phyloP scores from a whole-genome alignment of 2,329 filamentous ascomycete genomes.

The Fusarium denticulatum region DNA sequence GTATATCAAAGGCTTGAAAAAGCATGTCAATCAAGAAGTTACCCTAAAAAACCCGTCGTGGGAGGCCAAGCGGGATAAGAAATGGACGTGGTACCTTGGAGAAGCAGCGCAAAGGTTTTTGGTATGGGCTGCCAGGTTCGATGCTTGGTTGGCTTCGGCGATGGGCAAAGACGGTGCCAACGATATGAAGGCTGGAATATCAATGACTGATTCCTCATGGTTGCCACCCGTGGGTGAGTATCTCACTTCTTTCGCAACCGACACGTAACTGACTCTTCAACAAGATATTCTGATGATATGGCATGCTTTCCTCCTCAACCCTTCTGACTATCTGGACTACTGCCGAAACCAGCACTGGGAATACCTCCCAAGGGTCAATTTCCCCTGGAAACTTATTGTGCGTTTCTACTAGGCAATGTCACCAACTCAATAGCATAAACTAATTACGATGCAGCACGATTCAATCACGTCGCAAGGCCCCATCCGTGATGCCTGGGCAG shows the following conservation, averaged over 20 bases:
- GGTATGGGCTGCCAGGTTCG: slow-evolving; percentile 24
- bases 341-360: slow-evolving; percentile 1
- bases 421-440: not conserved
- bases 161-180: not conserved
- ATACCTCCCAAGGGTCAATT: slow-evolving; percentile 7
- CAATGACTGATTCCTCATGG: not conserved
- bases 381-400: slow-evolving; percentile 32
- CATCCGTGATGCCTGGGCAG: slow-evolving; percentile 18
- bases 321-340: slow-evolving; percentile 17
- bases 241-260: rapidly evolving
- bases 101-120: slow-evolving; percentile 39
- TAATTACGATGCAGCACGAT: slow-evolving; percentile 20
- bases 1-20: slow-evolving; percentile 12
- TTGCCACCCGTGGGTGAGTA: slow-evolving; percentile 29
- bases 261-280: not conserved
- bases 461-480: slow-evolving; percentile 26
- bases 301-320: slow-evolving; percentile 36
- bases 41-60: slow-evolving; percentile 15
- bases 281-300: slow-evolving; percentile 35
- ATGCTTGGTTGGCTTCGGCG: not conserved
- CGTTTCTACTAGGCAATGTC: not conserved
- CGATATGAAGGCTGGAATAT: not conserved
- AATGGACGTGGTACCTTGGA: slow-evolving; percentile 39
- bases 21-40: slow-evolving; percentile 14
- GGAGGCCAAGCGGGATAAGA: slow-evolving; percentile 6